These are phyloP conservation scores for Penicillium cinerascens DNA, from an alignment of 495 filamentous ascomycete species.

Conservation along the genomic window DNA sequence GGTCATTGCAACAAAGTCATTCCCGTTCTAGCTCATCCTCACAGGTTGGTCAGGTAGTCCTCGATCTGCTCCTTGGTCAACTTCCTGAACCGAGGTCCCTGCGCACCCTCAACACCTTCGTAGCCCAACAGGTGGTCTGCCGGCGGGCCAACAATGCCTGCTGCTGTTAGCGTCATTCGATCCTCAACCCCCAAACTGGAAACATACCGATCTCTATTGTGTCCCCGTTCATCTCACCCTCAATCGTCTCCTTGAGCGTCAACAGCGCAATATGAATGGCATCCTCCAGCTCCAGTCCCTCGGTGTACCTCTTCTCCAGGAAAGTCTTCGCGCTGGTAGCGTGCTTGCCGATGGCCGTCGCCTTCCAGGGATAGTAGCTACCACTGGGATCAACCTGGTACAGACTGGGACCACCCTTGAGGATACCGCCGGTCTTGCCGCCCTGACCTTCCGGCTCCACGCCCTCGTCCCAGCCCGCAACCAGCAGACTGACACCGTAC, in stretches of 20 bases:
- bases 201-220: constrained; percentile 93
- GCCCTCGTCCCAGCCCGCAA: constrained; percentile 98
- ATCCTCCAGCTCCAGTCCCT: constrained; percentile 95
- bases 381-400: constrained; percentile 98
- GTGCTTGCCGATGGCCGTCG: constrained; percentile 97
- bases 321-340: constrained; percentile 98
- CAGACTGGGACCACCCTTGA: constrained; percentile 93
- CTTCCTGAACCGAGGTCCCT: constrained; percentile 92
- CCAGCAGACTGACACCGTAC: constrained; percentile 93
- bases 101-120: constrained; percentile 85
- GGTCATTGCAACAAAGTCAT: background rate
- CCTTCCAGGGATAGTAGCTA: constrained; percentile 98
- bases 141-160: constrained; percentile 92
- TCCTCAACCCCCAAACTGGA: background rate
- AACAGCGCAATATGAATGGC: constrained; percentile 97
- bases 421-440: constrained; percentile 87
- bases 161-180: constrained; percentile 7
- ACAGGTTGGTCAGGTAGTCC: constrained; percentile 97
- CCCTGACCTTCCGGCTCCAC: constrained; percentile 71
- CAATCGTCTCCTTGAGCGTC: constrained; percentile 98
- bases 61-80: constrained; percentile 96
- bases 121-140: constrained; percentile 89
- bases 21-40: constrained; percentile 10
- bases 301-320: constrained; percentile 96
- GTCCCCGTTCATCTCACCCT: constrained; percentile 98